Evolutionary conservation across 306 rosid genomes (phyloP).

Genomic region (Quercus cerris): DNA sequence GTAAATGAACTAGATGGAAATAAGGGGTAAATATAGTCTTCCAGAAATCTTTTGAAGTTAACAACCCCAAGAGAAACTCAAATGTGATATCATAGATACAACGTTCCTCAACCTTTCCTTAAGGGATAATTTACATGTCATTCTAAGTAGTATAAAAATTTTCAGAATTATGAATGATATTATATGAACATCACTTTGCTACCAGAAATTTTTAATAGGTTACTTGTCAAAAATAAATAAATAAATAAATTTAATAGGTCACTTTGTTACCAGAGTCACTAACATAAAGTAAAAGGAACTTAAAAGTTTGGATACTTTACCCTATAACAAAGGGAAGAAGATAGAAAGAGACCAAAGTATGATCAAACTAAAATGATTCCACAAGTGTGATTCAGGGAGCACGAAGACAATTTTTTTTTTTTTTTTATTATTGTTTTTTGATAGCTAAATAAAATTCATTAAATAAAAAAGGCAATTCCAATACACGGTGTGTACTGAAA

Average conservation of each 20-base stretch:
- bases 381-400: no score
- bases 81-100: not conserved
- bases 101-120: not conserved
- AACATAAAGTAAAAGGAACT: no score
- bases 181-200: not conserved
- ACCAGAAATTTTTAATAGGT: not conserved
- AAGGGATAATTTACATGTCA: not conserved
- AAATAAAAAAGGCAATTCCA: no score
- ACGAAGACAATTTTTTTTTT: no score
- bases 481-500: no score
- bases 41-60: not conserved
- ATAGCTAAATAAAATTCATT: no score
- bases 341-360: not conserved
- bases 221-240: no score
- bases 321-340: no score
- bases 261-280: no score
- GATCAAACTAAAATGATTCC: not conserved
- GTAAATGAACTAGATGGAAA: not conserved
- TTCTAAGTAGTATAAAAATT: not conserved
- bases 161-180: not conserved
- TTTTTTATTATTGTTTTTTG: no score
- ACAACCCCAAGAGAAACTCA: not conserved
- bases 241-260: no score
- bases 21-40: not conserved
- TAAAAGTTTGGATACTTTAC: no score